These are phyloP conservation scores for Calonectria pseudoreteaudii DNA, from an alignment of 2,329 filamentous ascomycete species.

Conservation along the genomic window DNA sequence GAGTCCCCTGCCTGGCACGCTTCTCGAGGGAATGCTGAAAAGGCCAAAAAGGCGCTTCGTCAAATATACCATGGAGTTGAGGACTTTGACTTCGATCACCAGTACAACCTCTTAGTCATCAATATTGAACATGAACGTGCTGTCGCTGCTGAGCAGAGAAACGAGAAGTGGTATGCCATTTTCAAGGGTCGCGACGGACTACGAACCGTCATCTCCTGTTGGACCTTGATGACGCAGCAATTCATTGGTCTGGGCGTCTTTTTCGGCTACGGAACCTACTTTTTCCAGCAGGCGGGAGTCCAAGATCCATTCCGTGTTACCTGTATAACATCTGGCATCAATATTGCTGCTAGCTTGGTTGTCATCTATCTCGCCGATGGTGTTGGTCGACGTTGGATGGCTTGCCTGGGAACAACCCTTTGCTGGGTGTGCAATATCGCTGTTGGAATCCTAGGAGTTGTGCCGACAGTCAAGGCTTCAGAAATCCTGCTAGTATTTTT, in stretches of 20 bases:
- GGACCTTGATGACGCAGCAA: slow-evolving; percentile 36
- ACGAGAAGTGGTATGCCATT: neutral
- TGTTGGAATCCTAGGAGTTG: slow-evolving; percentile 11
- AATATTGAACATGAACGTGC: neutral
- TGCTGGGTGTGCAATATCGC: neutral
- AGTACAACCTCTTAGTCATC: neutral
- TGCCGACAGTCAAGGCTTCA: neutral
- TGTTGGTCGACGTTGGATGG: neutral
- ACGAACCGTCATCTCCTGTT: slow-evolving; percentile 44
- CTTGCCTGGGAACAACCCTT: neutral
- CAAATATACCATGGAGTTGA: neutral
- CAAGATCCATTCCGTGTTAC: slow-evolving; percentile 32
- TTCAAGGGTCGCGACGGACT: slow-evolving; percentile 44
- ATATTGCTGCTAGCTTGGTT: slow-evolving; percentile 24
- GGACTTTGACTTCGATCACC: neutral
- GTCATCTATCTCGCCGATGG: slow-evolving; percentile 6
- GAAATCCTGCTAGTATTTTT: neutral
- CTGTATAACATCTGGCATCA: slow-evolving; percentile 26
- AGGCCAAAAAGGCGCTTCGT: neutral
- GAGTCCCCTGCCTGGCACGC: neutral
- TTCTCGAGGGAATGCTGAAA: neutral
- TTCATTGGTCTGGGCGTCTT: neutral
- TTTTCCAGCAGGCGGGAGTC: slow-evolving; percentile 47
- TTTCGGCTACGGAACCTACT: slow-evolving; percentile 66
- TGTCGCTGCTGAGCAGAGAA: slow-evolving; percentile 12